Evolutionary conservation across 2,329 filamentous ascomycete genomes (phyloP).

Genomic region (Penicillium sp.): DNA sequence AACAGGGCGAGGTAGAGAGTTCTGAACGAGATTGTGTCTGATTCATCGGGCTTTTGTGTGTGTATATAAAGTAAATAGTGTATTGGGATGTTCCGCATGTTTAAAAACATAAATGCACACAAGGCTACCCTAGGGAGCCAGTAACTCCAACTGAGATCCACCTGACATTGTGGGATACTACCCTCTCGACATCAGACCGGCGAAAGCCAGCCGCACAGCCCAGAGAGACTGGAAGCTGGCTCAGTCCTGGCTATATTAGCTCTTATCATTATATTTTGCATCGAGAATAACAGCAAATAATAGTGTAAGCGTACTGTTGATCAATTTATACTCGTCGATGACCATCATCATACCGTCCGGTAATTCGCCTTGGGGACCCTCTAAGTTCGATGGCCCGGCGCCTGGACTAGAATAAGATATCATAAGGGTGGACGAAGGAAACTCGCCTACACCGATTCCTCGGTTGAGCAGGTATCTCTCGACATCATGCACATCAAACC

Average conservation of each 20-base stretch:
- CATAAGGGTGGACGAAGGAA: not conserved
- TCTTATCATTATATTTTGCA: not conserved
- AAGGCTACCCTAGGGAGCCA: not conserved
- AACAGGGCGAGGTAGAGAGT: not conserved
- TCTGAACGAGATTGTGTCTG: not conserved
- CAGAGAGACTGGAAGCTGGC: constrained; percentile 11
- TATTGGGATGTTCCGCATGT: not conserved
- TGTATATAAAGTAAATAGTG: not conserved
- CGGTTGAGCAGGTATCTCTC: constrained; percentile 18
- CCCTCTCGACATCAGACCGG: constrained; percentile 15
- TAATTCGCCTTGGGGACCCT: not conserved
- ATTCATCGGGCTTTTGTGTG: not conserved
- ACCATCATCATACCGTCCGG: not conserved
- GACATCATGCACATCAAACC: constrained; percentile 24
- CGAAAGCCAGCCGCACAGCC: constrained; percentile 19
- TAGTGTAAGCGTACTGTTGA: not conserved
- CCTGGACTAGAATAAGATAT: not conserved
- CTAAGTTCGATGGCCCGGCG: not conserved
- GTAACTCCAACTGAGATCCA: not conserved
- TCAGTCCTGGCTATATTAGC: constrained; percentile 8
- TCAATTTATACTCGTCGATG: not conserved
- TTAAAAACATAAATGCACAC: not conserved
- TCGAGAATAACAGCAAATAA: not conserved
- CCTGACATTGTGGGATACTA: constrained; percentile 9
- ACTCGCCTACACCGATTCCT: constrained; percentile 2